These are phyloP conservation scores for Maudiozyma saulgeensis DNA, from an alignment of 805 yeast species.

Conservation along the genomic window DNA sequence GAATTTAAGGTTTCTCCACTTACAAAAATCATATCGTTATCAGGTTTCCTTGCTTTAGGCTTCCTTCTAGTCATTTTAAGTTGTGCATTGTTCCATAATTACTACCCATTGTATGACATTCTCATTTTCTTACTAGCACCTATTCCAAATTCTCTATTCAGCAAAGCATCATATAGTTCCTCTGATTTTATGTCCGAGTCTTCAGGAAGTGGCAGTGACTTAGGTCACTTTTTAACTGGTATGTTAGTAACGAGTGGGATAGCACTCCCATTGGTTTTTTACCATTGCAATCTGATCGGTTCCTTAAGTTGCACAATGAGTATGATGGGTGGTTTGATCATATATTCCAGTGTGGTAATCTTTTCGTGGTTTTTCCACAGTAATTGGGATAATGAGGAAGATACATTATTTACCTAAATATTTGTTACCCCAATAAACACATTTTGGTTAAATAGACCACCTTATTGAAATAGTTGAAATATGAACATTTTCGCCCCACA, in stretches of 20 bases:
- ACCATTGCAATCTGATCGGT: constrained; percentile 67
- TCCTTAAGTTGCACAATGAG: constrained; percentile 67
- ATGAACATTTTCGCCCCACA: no score
- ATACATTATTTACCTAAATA: constrained; percentile 29
- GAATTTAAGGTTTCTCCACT: constrained; percentile 28
- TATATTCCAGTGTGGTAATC: constrained; percentile 73
- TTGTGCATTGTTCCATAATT: constrained; percentile 79
- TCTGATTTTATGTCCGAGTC: constrained; percentile 59
- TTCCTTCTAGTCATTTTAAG: constrained; percentile 80
- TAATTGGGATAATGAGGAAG: constrained; percentile 32
- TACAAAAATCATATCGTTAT: constrained; percentile 28
- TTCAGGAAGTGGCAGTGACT: constrained; percentile 48
- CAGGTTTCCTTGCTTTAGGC: constrained; percentile 67
- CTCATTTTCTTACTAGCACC: constrained; percentile 63
- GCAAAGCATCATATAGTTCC: constrained; percentile 33
- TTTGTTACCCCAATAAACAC: no score
- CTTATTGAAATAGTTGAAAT: no score
- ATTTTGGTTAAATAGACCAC: no score
- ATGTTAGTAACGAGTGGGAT: constrained; percentile 67
- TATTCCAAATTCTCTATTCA: constrained; percentile 54
- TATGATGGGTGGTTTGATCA: constrained; percentile 71
- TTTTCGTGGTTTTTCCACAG: constrained; percentile 64
- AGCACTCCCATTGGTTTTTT: constrained; percentile 63
- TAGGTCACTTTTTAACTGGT: constrained; percentile 73
- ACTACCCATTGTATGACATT: constrained; percentile 78